Base-by-base conservation (phyloP, 1,284 basidiomycete genomes). In the Termitomyces sp. region DNA sequence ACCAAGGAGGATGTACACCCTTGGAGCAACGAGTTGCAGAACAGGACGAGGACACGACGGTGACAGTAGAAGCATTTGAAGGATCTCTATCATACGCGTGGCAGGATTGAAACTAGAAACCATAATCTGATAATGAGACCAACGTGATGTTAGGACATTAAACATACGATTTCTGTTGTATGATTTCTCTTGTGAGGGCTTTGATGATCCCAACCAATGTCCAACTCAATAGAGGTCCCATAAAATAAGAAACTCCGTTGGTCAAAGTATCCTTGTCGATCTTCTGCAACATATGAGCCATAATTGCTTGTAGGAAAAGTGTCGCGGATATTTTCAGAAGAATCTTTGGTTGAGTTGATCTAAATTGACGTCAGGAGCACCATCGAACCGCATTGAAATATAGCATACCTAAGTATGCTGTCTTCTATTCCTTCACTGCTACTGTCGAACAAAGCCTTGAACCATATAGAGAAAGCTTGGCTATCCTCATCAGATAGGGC, bases 351-450 rank as follows among this genome's bases (percentile, higher is more conserved):
- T 80, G 79, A 3, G 87, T 91, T 13, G 83, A 80, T 57, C 86
- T 89, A 62, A 16, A 13, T 46, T 50, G 10, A 26, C 5, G 37
- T 39, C 19, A 30, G 28, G 44, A 35, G 30, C 47, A 2, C 8
- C 50, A 14, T 34, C 1, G 40, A 33, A 24, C 43, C 21, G 45
- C 8, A 14, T n/a, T 34, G 30, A 26, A 39, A 46, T 39, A 9
- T 1, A 49, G 14, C 63, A 58, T 65, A 86, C 86, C 89, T 75
- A 16, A 91, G 72, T 51, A 91, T 86, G 8, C 78, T 81, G 62
- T 91, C 88, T 57, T 89, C 88, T 26, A 91, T 91, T 2, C 88
- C 88, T 65, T 91, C 88, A 56, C 82, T 89, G 50, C 72, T 79
- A 46, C 72, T 81, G 62, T 88, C 86, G 64, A 91, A 91, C 16